These are phyloP conservation scores for Phylloporus gajari DNA, from an alignment of 1,284 basidiomycete species.

Conservation along the genomic window DNA sequence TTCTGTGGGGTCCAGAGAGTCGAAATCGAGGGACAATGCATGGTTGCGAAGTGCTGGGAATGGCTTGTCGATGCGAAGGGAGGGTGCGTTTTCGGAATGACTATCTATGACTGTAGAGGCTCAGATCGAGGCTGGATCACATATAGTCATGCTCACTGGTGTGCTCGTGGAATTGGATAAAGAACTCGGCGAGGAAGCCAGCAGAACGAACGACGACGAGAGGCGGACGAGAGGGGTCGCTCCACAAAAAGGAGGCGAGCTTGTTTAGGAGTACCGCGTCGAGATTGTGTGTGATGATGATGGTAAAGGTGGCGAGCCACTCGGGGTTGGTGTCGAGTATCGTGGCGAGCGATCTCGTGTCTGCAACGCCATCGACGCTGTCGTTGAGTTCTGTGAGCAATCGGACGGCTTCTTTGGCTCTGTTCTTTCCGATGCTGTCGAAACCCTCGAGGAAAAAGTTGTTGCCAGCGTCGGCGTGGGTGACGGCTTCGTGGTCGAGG, in stretches of 20 bases:
- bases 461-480: constrained; percentile 86
- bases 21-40: constrained; percentile 77
- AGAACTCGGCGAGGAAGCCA: constrained; percentile 90
- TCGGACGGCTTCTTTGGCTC: constrained; percentile 83
- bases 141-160: constrained; percentile 63
- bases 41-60: constrained; percentile 85
- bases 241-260: constrained; percentile 78
- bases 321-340: constrained; percentile 66
- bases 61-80: constrained; percentile 88
- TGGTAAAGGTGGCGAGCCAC: constrained; percentile 70
- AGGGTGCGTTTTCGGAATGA: constrained; percentile 87
- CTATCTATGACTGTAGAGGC: constrained; percentile 83
- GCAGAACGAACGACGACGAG: constrained; percentile 83
- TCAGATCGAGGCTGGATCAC: constrained; percentile 14
- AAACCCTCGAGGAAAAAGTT: constrained; percentile 93
- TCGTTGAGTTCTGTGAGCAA: constrained; percentile 90
- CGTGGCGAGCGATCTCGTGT: constrained; percentile 65
- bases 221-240: constrained; percentile 64
- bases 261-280: constrained; percentile 63
- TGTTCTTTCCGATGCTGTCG: constrained; percentile 79
- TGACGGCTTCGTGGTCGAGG: constrained; percentile 73
- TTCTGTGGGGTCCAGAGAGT: constrained; percentile 85
- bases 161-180: constrained; percentile 88
- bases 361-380: constrained; percentile 78
- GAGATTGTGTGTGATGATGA: constrained; percentile 89